Conservation (phyloP, 2,329 filamentous ascomycete species). For the Colletotrichum eleusines region DNA sequence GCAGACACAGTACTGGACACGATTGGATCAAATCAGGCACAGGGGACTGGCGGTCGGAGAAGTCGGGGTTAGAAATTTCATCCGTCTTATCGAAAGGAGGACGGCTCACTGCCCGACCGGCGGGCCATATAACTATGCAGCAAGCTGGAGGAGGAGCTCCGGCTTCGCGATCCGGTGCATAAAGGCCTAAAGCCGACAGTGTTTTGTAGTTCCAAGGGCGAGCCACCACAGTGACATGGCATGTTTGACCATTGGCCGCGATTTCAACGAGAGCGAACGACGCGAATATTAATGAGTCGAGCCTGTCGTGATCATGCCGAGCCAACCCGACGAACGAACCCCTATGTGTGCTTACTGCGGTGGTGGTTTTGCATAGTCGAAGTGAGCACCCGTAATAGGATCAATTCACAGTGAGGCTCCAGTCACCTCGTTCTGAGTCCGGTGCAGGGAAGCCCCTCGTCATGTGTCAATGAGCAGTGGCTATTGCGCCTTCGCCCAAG, state of each 20-base stretch:
- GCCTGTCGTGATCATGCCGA: conserved; percentile 15
- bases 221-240: conserved; percentile 34
- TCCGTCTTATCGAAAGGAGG: conserved; percentile 18
- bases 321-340: conserved; percentile 25
- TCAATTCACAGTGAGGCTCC: conserved; percentile 33
- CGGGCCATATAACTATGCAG: conserved; percentile 35
- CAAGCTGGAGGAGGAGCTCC: conserved; percentile 12
- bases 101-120: conserved; percentile 29
- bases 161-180: conserved; percentile 35
- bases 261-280: conserved; percentile 11
- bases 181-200: conserved; percentile 14
- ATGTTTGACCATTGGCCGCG: conserved; percentile 28
- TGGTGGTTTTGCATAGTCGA: conserved; percentile 25
- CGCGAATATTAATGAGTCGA: conserved; percentile 6
- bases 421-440: conserved; percentile 39
- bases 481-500: conserved; percentile 37
- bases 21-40: conserved; percentile 14
- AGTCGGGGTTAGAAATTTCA: conserved; percentile 22
- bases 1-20: conserved; percentile 21
- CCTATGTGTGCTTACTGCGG: not conserved
- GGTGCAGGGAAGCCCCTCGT: conserved; percentile 38
- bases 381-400: conserved; percentile 26
- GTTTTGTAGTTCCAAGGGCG: conserved; percentile 13
- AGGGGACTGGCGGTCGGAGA: conserved; percentile 22
- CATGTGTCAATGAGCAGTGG: conserved; percentile 36